phyloP scores from a whole-genome alignment of 352 stramenopile genomes.

The Globisporangium cystogenes region DNA sequence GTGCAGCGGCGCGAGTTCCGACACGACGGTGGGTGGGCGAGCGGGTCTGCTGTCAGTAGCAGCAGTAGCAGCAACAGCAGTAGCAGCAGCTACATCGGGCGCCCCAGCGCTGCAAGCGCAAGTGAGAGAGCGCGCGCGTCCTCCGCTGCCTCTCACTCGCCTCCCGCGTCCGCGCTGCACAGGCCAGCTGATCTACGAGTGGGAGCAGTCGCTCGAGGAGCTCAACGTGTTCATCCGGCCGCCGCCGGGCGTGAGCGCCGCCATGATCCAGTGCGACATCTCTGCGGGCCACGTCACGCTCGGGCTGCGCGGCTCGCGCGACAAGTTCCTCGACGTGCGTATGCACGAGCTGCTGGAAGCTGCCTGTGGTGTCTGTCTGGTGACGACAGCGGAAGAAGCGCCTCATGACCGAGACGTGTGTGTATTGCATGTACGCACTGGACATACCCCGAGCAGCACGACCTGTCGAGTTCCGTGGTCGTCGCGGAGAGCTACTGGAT shows the following conservation, averaged over 20 bases:
- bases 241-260: constrained; percentile 75
- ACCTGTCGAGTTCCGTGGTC: constrained; percentile 89
- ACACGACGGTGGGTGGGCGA: not conserved
- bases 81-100: not conserved
- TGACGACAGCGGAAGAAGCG: not conserved
- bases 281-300: constrained; percentile 83
- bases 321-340: constrained; percentile 91
- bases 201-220: constrained; percentile 94
- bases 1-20: constrained; percentile 1
- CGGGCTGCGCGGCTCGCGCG: constrained; percentile 79
- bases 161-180: not conserved
- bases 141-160: not conserved
- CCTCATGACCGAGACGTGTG: not conserved
- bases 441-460: constrained; percentile 66
- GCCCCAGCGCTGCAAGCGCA: too few species aligned
- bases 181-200: constrained; percentile 94
- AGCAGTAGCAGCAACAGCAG: too few species aligned
- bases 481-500: constrained; percentile 96
- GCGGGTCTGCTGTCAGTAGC: not conserved
- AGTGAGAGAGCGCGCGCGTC: not conserved
- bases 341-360: too few species aligned
- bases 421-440: too few species aligned
- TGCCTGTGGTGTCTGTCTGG: not conserved
- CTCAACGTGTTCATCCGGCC: constrained; percentile 95
- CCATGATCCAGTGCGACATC: constrained; percentile 89